Percentiles rank a stretch among this genome's conserved stretches.
Evolutionary conservation across 768 basidiomycete genomes (phyloP).

Genomic region (Macrolepiota dolichaula): DNA sequence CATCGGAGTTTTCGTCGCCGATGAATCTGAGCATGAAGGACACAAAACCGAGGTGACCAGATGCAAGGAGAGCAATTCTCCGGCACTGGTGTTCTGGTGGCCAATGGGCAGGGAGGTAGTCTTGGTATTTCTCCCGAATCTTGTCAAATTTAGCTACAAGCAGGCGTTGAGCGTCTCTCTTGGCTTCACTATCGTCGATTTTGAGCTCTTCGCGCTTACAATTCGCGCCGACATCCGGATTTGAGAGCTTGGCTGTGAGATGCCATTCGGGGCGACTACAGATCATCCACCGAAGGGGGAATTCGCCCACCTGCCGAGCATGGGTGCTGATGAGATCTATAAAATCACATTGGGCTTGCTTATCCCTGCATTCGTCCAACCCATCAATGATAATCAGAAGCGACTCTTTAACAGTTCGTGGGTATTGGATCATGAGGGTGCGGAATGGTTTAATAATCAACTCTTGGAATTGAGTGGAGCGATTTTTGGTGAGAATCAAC

Average conservation of each 20-base stretch:
- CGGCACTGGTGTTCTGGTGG: not conserved
- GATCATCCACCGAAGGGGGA: not conserved
- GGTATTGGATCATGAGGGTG: not conserved
- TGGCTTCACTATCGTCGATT: conserved; percentile 1
- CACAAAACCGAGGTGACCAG: conserved; percentile 5
- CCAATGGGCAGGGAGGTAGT: not conserved
- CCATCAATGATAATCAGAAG: not conserved
- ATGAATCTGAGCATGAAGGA: not conserved
- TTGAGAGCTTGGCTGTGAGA: not conserved
- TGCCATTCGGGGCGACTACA: conserved; percentile 4
- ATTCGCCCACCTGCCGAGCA: not conserved
- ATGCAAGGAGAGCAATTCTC: not conserved
- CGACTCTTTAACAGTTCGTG: not conserved
- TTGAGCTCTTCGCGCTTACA: conserved; percentile 1
- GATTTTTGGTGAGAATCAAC: not conserved
- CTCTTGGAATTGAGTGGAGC: not conserved
- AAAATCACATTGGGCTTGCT: conserved; percentile 1
- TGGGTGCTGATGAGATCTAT: conserved; percentile 4
- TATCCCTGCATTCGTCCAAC: not conserved
- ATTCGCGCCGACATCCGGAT: not conserved
- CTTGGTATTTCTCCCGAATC: not conserved
- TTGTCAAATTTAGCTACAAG: not conserved
- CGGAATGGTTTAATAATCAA: not conserved
- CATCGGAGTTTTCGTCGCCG: not conserved
- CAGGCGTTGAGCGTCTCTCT: not conserved